These are phyloP conservation scores for Pistacia integerrima DNA, from an alignment of 345 rosid genomes.

Conservation along the genomic window DNA sequence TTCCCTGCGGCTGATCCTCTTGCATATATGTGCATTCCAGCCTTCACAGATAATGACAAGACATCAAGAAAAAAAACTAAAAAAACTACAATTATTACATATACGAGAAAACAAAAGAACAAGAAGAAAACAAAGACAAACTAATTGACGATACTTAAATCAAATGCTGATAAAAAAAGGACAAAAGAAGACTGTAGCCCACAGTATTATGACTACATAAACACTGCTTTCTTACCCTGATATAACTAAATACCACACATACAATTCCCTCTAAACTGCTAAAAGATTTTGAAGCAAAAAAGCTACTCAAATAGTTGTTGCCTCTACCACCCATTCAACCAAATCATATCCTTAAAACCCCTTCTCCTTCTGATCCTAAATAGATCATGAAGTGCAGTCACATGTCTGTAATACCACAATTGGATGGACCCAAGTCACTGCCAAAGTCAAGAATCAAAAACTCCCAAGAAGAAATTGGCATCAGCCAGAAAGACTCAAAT, in stretches of 20 bases:
- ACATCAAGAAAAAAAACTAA: conserved; percentile 17
- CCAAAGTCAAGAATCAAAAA: background rate
- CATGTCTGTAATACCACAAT: background rate
- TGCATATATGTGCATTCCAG: conserved; percentile 94
- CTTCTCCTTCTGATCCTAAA: background rate
- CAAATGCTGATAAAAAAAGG: background rate
- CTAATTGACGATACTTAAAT: background rate
- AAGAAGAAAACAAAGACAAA: background rate
- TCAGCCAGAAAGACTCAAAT: background rate
- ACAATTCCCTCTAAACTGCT: background rate
- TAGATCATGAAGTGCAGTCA: background rate
- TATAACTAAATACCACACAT: background rate
- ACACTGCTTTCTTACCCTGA: too few species aligned
- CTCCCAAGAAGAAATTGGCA: background rate
- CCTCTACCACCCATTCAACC: background rate
- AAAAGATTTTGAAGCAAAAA: too few species aligned
- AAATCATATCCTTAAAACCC: background rate
- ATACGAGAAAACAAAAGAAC: background rate
- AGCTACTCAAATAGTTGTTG: background rate
- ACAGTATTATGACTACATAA: background rate
- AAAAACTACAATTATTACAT: background rate
- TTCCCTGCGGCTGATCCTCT: conserved; percentile 93
- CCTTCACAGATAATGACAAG: conserved; percentile 44
- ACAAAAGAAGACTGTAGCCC: background rate
- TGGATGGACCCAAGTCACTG: background rate